Evolutionary conservation across 1,139 yeast genomes (phyloP), one percentile per base, ranked within the genome.

Genomic region (Yamadazyma sp.): DNA sequence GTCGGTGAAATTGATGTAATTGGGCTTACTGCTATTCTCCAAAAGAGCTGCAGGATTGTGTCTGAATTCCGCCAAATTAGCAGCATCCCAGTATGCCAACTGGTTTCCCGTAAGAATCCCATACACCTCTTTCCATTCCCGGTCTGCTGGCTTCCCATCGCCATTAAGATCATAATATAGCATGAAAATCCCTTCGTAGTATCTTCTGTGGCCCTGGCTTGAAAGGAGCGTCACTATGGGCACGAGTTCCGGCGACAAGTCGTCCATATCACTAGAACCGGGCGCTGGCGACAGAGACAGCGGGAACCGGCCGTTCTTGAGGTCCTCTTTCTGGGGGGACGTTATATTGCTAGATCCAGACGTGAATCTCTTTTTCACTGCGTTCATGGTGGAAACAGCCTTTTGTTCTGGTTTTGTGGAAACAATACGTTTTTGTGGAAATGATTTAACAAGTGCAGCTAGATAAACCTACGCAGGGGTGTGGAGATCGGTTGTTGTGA

Each of bases 101-200:
- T 89, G 96, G 43, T 89, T 86, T 12, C 98, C 98, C 7, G 88
- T 80, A 33, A 92, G 69, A 20, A 87, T 88, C 33, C 96, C 97
- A 59, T 86, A 92, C 13, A 89, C 96, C 59, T 92, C 97, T 43
- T 76, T 74, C 98, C 98, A 92, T 52, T 77, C 76, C 37, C 97
- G 72, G 39, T 84, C 88, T 0, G 81, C 77, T 0, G 96, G 92
- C 44, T 83, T 78, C 9, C 97, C 98, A 51, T 89, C 96, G 13
- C 86, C 78, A 53, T 81, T 80, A 49, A 85, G 65, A 52, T 85
- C 92, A 50, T 82, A 80, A 46, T 84, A 67, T 12, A 85, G 62
- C 84, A 84, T 78, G 52, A 85, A 79, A 3, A 82, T 76, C 37
- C 92, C 92, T 53, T 84, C 94, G 45, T 74, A 70, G 57, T 85